These are phyloP conservation scores for Houttuynia cordata DNA, from an alignment of 164 flowering plant genomes.

Conservation along the genomic window DNA sequence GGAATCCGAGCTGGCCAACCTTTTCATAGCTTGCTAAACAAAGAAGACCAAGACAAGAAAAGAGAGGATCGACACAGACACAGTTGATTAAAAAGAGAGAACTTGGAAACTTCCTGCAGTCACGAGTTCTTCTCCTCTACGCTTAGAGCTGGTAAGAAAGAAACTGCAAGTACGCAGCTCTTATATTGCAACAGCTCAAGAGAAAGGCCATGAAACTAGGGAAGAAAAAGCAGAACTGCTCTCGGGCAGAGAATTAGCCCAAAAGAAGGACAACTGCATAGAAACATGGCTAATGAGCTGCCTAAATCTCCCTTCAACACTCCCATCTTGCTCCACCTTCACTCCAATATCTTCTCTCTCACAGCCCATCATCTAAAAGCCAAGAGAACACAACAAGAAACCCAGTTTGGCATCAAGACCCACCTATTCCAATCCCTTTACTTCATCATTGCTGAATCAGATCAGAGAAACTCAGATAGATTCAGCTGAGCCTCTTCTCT, in stretches of 20 bases:
- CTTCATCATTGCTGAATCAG: constrained; percentile 26
- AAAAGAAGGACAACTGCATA: constrained; percentile 3
- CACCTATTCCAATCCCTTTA: constrained; percentile 6
- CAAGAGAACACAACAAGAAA: neutral
- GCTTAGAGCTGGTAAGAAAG: neutral
- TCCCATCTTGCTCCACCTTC: constrained; percentile 13
- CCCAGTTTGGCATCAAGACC: constrained; percentile 4
- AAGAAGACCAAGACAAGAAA: neutral
- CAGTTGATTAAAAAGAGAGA: neutral
- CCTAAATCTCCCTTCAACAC: constrained; percentile 3
- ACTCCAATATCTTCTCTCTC: constrained; percentile 27
- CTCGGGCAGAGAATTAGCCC: constrained; percentile 3
- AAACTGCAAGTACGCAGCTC: constrained; percentile 5
- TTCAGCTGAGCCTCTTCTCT: too few species aligned
- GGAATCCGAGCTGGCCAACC: constrained; percentile 75
- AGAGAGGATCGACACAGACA: neutral
- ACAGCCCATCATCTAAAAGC: constrained; percentile 37
- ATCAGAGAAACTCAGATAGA: too few species aligned
- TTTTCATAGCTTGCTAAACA: constrained; percentile 39
- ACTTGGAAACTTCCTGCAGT: neutral
- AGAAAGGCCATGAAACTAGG: constrained; percentile 12
- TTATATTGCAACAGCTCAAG: neutral
- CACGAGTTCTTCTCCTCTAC: neutral
- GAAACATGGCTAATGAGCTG: constrained; percentile 8
- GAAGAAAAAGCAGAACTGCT: neutral